Evolutionary conservation across 768 basidiomycete species (phyloP), one percentile per base, ranked within the genome.

Genomic region (Leccinum variicolor): DNA sequence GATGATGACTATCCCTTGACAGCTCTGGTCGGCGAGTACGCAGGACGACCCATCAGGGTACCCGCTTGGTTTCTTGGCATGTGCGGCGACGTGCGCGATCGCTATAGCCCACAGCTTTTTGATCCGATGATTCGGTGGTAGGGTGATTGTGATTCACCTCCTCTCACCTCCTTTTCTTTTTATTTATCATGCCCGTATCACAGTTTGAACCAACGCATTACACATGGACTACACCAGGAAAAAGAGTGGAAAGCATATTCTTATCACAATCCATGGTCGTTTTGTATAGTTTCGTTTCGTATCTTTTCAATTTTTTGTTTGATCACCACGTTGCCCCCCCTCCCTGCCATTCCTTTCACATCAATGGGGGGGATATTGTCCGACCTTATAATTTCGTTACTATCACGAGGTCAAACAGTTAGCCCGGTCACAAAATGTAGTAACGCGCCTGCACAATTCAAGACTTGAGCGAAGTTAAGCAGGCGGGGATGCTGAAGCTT

Each of bases 1-100:
- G 59, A 41, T 53, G 39, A 41, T 41, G 10, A 9, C 50, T 6
- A 51, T 64, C 56, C 17, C 26, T 46, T 19, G 54, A 11, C 65
- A 90, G 86, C 75, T 92, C 21, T 93, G 92, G 89, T 82, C 89
- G 0, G 72, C 77, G 28, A 89, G 89, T 64, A 84, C 89, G 15
- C 78, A 81, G 62, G 80, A 87, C 59, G 75, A 82, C 54, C 88
- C 90, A 1, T 76, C 78, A 2, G 90, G 90, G 6, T 91, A 87
- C 70, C 83, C 87, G 10, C 73, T 90, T 29, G 90, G 90, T 26
- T 92, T 93, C 68, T 67, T 90, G 46, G 77, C 79, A 1, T 89
- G 87, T 66, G 77, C 86, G 15, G 80, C 54, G 10, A 82, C 82
- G 19, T 89, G 87, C 64, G 80, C 74, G 25, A 54, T 86, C 14